Conservation (phyloP, 2,329 filamentous ascomycete genomes). For the Mariannaea sp. region DNA sequence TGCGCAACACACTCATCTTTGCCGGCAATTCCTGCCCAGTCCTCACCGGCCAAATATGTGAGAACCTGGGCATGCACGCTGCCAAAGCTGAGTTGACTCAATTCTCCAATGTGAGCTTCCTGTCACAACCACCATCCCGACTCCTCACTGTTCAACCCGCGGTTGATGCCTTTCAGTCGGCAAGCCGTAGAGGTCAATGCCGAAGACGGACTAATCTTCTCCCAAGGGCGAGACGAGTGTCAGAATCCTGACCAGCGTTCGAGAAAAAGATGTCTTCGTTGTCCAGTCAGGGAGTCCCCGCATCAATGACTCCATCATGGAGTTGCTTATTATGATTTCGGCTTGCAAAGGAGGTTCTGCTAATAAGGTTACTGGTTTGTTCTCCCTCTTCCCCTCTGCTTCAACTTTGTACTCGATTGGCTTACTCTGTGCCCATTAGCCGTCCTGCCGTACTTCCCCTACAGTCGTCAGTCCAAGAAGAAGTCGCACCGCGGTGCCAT, state of each 20-base stretch:
- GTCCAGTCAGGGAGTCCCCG: conserved; percentile 94
- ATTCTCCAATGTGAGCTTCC: conserved; percentile 68
- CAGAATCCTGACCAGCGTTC: conserved; percentile 74
- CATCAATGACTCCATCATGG: conserved; percentile 99
- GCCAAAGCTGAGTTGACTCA: conserved; percentile 69
- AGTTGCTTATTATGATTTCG: conserved; percentile 98
- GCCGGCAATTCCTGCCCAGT: conserved; percentile 69
- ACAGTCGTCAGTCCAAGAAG: conserved; percentile 98
- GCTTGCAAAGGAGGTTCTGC: conserved; percentile 98
- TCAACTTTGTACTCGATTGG: conserved; percentile 23
- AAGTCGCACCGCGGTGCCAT: conserved; percentile 96
- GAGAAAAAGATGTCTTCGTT: conserved; percentile 98
- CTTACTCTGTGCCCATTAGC: conserved; percentile 54
- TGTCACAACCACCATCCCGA: conserved; percentile 24
- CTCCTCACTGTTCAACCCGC: conserved; percentile 14
- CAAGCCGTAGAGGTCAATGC: conserved; percentile 4
- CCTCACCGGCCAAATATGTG: conserved; percentile 69
- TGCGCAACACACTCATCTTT: conserved; percentile 71
- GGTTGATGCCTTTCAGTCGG: not conserved
- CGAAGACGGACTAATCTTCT: conserved; percentile 26
- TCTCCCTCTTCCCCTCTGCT: conserved; percentile 14
- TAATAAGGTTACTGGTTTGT: conserved; percentile 90
- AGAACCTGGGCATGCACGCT: conserved; percentile 68
- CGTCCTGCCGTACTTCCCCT: conserved; percentile 95
- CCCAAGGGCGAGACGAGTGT: conserved; percentile 70